Evolutionary conservation across 1,284 basidiomycete species (phyloP), one percentile per base, ranked within the genome.

Genomic region (Cutaneotrichosporon cavernicola): DNA sequence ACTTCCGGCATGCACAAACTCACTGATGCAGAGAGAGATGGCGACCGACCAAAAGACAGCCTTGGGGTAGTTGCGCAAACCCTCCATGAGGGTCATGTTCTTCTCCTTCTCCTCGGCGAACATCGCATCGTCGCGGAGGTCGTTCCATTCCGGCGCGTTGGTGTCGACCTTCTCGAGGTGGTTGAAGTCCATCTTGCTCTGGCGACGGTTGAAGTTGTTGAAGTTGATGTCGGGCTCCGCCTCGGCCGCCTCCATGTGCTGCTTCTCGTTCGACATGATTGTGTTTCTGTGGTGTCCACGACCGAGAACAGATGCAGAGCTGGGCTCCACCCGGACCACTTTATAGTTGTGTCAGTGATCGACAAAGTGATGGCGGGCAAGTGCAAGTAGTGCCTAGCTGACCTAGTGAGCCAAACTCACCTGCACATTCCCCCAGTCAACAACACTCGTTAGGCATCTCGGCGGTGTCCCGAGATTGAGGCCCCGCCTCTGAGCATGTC

Each of bases 21-120:
- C 56, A 62, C 67, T 57, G 26, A 69, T 65, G 32, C 52, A 40
- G 38, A 67, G 62, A 3, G 65, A 65, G 31, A 67, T 65, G 30
- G 51, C 62, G 30, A 67, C 56, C 1, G 68, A 67, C 68, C 68
- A 69, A 38, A 67, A 58, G 10, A 63, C 61, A 36, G 68, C 68
- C 4, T 38, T 65, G 32, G 60, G 65, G 65, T 69, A 69, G 43
- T 57, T 49, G 34, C 40, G 60, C 13, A 69, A 56, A 5, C 63
- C 56, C 40, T 63, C 61, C 8, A 53, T 46, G 21, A 69, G 58
- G 22, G 58, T 55, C 56, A 69, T 60, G 38, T 26, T 34, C 18
- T 34, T 11, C 46, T 69, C 65, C 13, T 36, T 47, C 53, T 65
- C 61, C 59, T 69, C 68, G 16, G 65, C 65, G 38, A 40, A 40